Evolutionary conservation across 2,329 filamentous ascomycete genomes (phyloP), one percentile per base, ranked within the genome.

Genomic region (Hymenoscyphus infarciens): DNA sequence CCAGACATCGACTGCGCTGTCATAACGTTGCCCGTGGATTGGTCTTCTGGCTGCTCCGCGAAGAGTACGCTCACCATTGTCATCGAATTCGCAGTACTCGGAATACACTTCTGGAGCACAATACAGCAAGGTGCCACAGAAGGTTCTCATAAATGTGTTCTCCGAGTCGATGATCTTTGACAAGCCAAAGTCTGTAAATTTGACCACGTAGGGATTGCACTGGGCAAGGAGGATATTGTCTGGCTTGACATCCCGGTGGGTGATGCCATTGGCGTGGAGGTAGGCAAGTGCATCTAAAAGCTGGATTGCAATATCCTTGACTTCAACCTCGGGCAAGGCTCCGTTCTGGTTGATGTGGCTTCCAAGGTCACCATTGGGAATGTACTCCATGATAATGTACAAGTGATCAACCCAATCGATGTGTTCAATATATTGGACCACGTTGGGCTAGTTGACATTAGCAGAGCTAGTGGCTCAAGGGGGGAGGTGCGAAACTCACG

Each of bases 161-260:
- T 92, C 87, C 67, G 91, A 91, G 65, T 92, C 89, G 55, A 97
- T 88, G 75, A 96, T 93, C 74, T 99, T 99, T 2, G 95, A 98
- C 4, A 99, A 79, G 2, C 95, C 95, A 78, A 99, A 99, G 74
- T 99, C 95, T 0, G 95, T 97, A 15, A 99, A 81, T 76, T 99
- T 98, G 70, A 98, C 89, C 15, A 85, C 81, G 57, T 97, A 84
- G 0, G 93, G 92, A 5, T 88, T 80, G 10, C 85, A 74, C 0
- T 86, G 88, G 11, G 87, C 82, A 68, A 98, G 90, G 49, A 99
- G 81, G 64, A 99, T 97, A 72, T 99, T 99, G 79, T 99, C 95
- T 0, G 95, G 95, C 74, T 99, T 99, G 73, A 99, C 92, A 75
- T 99, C 95, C n/a, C 95, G 89, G 77, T 99, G 95, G 0, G 94